Evolutionary conservation across 805 yeast genomes (phyloP), one percentile per base, ranked within the genome.

Genomic region (Myxozyma neglecta): DNA sequence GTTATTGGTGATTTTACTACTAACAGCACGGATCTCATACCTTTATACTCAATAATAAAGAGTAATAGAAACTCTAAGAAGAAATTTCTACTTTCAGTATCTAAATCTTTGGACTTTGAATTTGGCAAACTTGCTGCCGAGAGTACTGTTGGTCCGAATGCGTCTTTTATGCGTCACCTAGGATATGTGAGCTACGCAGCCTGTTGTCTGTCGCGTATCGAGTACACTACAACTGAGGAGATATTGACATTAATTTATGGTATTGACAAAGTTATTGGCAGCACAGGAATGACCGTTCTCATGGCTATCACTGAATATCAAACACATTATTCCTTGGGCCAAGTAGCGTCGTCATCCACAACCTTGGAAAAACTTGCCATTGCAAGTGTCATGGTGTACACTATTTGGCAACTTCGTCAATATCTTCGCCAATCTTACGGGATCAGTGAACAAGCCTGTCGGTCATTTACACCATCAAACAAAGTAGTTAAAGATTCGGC

Each of bases 211-310:
- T 68, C 79, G 1, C 70, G 69, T 1, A 67, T 80, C 14, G 75
- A 74, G 1, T 78, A 84, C 47, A 65, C 68, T 0, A 74, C 79
- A 0, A 70, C 79, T 50, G 89, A 86, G 58, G 90, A 87, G 55
- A 79, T 83, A 0, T 77, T 80, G 50, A 61, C 75, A 0, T 36
- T 85, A 0, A 68, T 83, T 2, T 71, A 74, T 49, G 79, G 75
- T 0, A 68, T 85, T 40, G 85, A 85, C 57, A 70, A 76, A 48
- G 61, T 78, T 0, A 67, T 83, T 1, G 69, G 79, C 0, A 72
- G 75, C 3, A 79, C 79, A 46, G 85, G 83, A 7, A 63, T 63
- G 66, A 20, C 59, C 14, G 40, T 64, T 29, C 24, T 61, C 47
- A 57, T 53, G 47, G 43, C 56, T 34, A 36, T 61, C 20, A 46